These are phyloP conservation scores for Puccinia triticina DNA, from an alignment of 1,284 basidiomycete species.

Conservation along the genomic window DNA sequence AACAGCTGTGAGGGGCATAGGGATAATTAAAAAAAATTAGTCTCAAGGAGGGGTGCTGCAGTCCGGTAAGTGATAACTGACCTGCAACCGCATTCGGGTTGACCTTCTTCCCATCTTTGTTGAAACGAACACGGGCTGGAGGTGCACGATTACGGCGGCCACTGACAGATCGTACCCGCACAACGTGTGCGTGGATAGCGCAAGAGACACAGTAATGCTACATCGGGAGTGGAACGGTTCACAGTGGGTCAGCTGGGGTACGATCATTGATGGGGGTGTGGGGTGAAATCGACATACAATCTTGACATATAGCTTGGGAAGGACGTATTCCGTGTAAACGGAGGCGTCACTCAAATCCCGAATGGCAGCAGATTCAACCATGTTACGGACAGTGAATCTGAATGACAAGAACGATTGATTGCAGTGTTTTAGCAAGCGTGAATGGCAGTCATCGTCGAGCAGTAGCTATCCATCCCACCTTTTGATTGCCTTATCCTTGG, in stretches of 20 bases:
- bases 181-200: constrained; percentile 97
- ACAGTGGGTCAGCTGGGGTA: neutral
- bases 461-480: constrained; percentile 55
- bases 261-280: too few relatives aligned
- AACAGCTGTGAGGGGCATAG: constrained; percentile 17
- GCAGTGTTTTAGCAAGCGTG: neutral
- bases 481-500: constrained; percentile 98
- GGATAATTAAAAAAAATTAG: neutral
- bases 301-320: constrained; percentile 99
- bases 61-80: constrained; percentile 26
- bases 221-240: neutral
- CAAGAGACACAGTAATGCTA: constrained; percentile 90
- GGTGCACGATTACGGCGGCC: constrained; percentile 89
- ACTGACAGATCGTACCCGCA: constrained; percentile 90
- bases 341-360: constrained; percentile 96
- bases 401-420: neutral
- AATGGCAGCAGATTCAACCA: constrained; percentile 98
- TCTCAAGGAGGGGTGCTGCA: neutral
- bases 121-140: constrained; percentile 90
- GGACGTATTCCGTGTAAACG: constrained; percentile 91
- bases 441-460: neutral
- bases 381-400: constrained; percentile 97
- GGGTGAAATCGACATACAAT: constrained; percentile 66
- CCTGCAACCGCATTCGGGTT: constrained; percentile 50
- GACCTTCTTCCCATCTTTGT: constrained; percentile 84